phyloP scores from a whole-genome alignment of 768 basidiomycete genomes.

The Amanita inopinata region DNA sequence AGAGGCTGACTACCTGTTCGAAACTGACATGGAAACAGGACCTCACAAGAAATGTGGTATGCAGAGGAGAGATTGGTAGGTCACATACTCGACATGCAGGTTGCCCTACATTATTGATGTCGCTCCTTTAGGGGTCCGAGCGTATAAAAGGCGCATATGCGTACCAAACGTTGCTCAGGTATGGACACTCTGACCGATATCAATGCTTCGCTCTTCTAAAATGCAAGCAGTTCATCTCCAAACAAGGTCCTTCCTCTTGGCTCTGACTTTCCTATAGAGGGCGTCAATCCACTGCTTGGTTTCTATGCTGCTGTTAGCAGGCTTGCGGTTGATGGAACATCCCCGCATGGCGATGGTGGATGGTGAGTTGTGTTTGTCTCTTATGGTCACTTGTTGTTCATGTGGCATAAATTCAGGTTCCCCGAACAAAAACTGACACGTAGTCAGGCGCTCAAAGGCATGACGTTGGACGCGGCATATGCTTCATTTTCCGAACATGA shows the following conservation, averaged over 20 bases:
- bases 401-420: conserved; percentile 42
- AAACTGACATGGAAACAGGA: conserved; percentile 30
- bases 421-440: conserved; percentile 68
- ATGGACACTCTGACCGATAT: neutral
- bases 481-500: conserved; percentile 70
- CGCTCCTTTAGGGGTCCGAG: conserved; percentile 49
- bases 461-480: conserved; percentile 86
- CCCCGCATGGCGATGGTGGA: conserved; percentile 75
- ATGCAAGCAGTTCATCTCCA: conserved; percentile 23
- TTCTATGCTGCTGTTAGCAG: conserved; percentile 87
- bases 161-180: conserved; percentile 72
- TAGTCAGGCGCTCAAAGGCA: conserved; percentile 76
- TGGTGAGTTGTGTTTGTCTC: conserved; percentile 44
- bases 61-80: conserved; percentile 73
- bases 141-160: conserved; percentile 87
- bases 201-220: neutral
- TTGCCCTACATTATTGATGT: too few species aligned
- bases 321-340: conserved; percentile 53
- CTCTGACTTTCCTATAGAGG: conserved; percentile 91
- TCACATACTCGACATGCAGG: too few species aligned
- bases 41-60: conserved; percentile 90
- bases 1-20: neutral
- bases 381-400: neutral
- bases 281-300: conserved; percentile 78
- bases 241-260: conserved; percentile 66